Percentiles rank a stretch among this genome's conserved stretches.
phyloP scores from a whole-genome alignment of 306 rosid species.

The Parietaria judaica region DNA sequence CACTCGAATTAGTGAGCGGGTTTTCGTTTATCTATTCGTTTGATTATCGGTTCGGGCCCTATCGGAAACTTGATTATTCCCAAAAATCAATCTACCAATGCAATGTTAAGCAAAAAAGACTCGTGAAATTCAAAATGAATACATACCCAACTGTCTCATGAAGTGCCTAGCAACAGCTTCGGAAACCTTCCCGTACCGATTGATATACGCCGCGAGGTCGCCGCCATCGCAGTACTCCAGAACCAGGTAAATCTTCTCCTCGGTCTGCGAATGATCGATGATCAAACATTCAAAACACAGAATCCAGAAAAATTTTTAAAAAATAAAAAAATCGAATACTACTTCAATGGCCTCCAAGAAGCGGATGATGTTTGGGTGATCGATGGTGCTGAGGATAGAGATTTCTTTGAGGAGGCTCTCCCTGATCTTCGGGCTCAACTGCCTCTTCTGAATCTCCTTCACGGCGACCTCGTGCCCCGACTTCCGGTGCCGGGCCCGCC shows the following conservation, averaged over 20 bases:
- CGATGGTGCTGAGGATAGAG: conserved; percentile 68
- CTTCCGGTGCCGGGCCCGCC: conserved; percentile 59
- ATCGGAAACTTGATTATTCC: neutral
- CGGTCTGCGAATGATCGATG: conserved; percentile 42
- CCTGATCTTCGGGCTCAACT: conserved; percentile 56
- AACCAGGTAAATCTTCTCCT: conserved; percentile 77
- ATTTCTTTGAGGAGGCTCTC: conserved; percentile 72
- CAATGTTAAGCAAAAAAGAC: neutral
- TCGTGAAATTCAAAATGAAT: neutral
- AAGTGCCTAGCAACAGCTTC: conserved; percentile 70
- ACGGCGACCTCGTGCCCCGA: conserved; percentile 75
- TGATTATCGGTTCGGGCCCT: too few species aligned
- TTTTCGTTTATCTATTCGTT: neutral
- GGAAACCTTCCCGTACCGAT: conserved; percentile 59
- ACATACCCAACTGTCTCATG: conserved; percentile 82
- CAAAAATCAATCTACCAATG: conserved; percentile 9
- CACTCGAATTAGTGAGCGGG: too few species aligned
- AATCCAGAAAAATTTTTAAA: neutral
- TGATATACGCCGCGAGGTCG: conserved; percentile 63
- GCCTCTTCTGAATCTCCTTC: conserved; percentile 66
- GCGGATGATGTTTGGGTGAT: conserved; percentile 72
- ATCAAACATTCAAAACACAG: neutral
- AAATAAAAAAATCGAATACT: neutral
- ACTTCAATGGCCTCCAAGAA: conserved; percentile 71
- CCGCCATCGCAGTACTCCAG: conserved; percentile 97